phyloP scores from a whole-genome alignment of 352 stramenopile species.

The Pythium oligandrum region DNA sequence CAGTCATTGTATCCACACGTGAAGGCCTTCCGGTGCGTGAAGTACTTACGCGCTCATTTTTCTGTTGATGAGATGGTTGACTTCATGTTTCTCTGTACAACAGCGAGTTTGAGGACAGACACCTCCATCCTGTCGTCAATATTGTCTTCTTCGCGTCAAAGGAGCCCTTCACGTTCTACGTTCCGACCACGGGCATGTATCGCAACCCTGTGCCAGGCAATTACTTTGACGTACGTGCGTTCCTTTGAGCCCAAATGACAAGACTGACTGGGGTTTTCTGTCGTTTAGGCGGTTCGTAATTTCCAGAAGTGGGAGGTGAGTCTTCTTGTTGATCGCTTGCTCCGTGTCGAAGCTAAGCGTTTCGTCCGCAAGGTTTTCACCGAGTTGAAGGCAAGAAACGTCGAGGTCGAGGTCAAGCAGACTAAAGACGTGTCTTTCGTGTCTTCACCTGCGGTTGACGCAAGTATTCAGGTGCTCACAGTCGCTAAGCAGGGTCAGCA shows the following conservation, averaged over 20 bases:
- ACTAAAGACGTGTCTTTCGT: conserved; percentile 40
- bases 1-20: conserved; percentile 64
- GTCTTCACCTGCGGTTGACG: conserved; percentile 1
- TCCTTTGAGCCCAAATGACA: too few relatives aligned
- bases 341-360: background rate
- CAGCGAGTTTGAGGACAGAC: conserved; percentile 14
- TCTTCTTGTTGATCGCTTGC: background rate
- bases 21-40: conserved; percentile 43
- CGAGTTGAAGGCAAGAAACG: conserved; percentile 24
- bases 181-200: conserved; percentile 48
- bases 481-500: conserved; percentile 44
- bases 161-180: conserved; percentile 54
- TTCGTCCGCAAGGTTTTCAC: conserved; percentile 42
- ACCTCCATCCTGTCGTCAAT: conserved; percentile 52
- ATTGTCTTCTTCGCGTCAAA: conserved; percentile 79
- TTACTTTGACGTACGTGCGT: conserved; percentile 47
- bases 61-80: background rate
- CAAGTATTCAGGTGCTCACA: conserved; percentile 41
- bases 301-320: conserved; percentile 62
- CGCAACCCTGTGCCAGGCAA: conserved; percentile 36
- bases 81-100: background rate
- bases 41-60: background rate
- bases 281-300: conserved; percentile 39
- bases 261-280: background rate
- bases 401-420: conserved; percentile 36